These are phyloP conservation scores for Bisporella sp. DNA, from an alignment of 2,329 filamentous ascomycete species.

Conservation along the genomic window DNA sequence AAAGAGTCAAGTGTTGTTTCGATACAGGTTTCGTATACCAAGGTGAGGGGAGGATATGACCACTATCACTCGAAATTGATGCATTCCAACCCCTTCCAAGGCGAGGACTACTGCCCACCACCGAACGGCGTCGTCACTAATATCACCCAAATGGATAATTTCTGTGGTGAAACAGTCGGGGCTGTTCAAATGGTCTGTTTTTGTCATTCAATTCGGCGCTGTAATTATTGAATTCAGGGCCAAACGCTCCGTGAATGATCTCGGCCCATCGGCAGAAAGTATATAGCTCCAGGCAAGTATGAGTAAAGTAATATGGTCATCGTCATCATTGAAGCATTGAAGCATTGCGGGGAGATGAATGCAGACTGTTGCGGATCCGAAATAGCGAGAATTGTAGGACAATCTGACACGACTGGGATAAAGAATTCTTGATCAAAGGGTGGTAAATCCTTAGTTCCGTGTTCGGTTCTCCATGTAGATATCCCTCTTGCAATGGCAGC, in stretches of 20 bases:
- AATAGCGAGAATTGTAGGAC: slow-evolving; percentile 11
- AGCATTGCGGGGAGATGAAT: slow-evolving; percentile 12
- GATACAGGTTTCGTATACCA: slow-evolving; percentile 17
- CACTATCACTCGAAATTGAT: slow-evolving; percentile 13
- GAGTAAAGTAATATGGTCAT: slow-evolving; percentile 18
- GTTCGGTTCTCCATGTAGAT: slow-evolving; percentile 16
- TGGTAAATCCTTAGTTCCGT: slow-evolving; percentile 15
- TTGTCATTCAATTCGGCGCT: slow-evolving; percentile 11
- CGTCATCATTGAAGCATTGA: slow-evolving; percentile 6
- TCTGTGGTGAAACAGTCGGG: slow-evolving; percentile 4
- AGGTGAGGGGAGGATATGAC: slow-evolving; percentile 18
- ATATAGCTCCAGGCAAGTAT: slow-evolving; percentile 26
- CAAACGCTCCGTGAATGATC: slow-evolving; percentile 21
- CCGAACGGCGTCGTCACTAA: slow-evolving; percentile 19
- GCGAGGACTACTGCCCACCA: slow-evolving; percentile 27
- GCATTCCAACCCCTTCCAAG: slow-evolving; percentile 21
- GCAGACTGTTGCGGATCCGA: slow-evolving; percentile 10
- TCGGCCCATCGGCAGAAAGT: slow-evolving; percentile 28
- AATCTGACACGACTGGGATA: slow-evolving; percentile 15
- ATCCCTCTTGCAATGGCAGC: slow-evolving; percentile 14
- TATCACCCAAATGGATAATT: slow-evolving; percentile 18
- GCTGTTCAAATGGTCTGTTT: slow-evolving; percentile 1
- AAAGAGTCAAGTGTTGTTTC: slow-evolving; percentile 14
- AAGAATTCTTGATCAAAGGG: slow-evolving; percentile 18
- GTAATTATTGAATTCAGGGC: slow-evolving; percentile 14